Evolutionary conservation across 2,329 filamentous ascomycete species (phyloP), one percentile per base, ranked within the genome.

Genomic region (Curvularia lunata): DNA sequence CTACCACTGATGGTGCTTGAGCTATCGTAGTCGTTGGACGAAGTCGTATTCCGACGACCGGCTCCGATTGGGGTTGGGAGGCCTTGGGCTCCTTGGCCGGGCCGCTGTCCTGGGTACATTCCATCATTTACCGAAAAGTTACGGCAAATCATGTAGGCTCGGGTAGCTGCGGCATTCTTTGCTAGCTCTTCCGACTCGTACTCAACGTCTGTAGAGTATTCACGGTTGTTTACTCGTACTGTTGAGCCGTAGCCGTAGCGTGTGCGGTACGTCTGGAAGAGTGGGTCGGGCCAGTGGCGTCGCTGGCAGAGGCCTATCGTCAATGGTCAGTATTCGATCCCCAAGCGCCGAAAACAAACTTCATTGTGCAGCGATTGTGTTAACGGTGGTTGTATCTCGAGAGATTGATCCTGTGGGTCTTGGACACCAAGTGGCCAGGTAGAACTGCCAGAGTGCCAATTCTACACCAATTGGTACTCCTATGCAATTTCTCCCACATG

Each of bases 121-220:
- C 94, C 94, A 70, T 96, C 92, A 75, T 97, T 97, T 77, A 96
- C 91, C 54, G 92, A 96, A 80, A 97, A 97, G 83, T 97, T 97
- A 64, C 92, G 90, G 83, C 94, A 97, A 67, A 97, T 95, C 87
- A 97, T 94, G 79, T 97, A 98, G 56, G 94, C 94, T 62, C 92
- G 90, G 86, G 96, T 96, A 59, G 94, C 94, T 25, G 94, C 94
- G 71, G 94, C 95, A 78, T 98, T 93, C 74, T 92, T 91, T 46
- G 94, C 94, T 65, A 96, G 83, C 48, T 86, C 82, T 75, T 94
- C 91, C 62, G 89, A 91, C 75, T 91, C 88, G 80, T 95, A 96
- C 63, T 89, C 86, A 37, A 90, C 85, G 77, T 97, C 92, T 42
- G 93, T 97, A 77, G 93, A 91, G 81, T 97, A 98, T 82, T 97